phyloP scores from a whole-genome alignment of 805 yeast species.

The Komagataella phaffii region DNA sequence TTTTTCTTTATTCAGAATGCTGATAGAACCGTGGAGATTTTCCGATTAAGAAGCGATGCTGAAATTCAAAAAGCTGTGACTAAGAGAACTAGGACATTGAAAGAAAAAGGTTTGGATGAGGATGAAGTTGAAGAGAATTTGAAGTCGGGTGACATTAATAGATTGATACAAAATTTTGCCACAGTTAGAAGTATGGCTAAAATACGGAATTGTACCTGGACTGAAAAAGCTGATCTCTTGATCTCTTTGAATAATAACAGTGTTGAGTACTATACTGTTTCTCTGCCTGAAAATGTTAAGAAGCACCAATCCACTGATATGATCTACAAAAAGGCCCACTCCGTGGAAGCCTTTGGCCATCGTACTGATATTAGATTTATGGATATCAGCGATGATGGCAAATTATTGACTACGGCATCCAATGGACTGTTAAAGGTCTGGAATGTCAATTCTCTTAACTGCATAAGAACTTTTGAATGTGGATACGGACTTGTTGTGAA shows the following conservation, averaged over 20 bases:
- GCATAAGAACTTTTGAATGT: slow-evolving; percentile 77
- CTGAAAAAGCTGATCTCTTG: slow-evolving; percentile 44
- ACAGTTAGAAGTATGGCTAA: slow-evolving; percentile 52
- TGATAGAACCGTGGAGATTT: slow-evolving; percentile 71
- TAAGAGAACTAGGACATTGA: slow-evolving; percentile 65
- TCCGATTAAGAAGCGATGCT: slow-evolving; percentile 59
- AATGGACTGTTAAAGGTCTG: slow-evolving; percentile 83
- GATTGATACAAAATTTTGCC: slow-evolving; percentile 57
- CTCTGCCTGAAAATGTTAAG: slow-evolving; percentile 40
- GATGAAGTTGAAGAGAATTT: slow-evolving; percentile 44
- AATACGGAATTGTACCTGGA: slow-evolving; percentile 53
- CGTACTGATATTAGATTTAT: slow-evolving; percentile 79
- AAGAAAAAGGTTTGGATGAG: slow-evolving; percentile 51
- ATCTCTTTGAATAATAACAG: slow-evolving; percentile 62
- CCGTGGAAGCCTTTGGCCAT: slow-evolving; percentile 74
- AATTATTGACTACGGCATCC: slow-evolving; percentile 77
- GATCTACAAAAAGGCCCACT: slow-evolving; percentile 28
- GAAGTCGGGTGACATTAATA: slow-evolving; percentile 33
- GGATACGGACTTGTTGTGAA: slow-evolving; percentile 75
- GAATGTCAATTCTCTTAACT: slow-evolving; percentile 63
- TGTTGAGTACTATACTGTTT: slow-evolving; percentile 51
- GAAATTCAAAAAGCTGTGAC: slow-evolving; percentile 70
- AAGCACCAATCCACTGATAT: slow-evolving; percentile 32
- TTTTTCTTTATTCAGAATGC: slow-evolving; percentile 63
- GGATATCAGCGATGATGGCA: slow-evolving; percentile 71